Evolutionary conservation across 1,284 basidiomycete species (phyloP).

Genomic region (Boletus smithii): DNA sequence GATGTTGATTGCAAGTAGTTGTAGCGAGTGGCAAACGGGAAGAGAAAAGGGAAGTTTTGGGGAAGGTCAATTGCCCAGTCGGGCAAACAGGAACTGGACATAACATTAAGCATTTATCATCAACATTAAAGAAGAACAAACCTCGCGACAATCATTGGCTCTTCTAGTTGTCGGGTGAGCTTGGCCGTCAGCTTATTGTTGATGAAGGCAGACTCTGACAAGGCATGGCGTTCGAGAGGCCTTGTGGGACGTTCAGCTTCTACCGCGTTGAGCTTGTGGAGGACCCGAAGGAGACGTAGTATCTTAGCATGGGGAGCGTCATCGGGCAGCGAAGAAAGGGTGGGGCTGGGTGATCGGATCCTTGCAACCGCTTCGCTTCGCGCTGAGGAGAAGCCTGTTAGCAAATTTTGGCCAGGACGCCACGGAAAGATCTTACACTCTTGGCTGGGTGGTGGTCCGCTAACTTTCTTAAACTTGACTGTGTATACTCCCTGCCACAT

Average conservation of each 20-base stretch:
- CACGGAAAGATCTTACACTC: constrained; percentile 47
- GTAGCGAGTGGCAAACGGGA: constrained; percentile 96
- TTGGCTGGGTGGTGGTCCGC: constrained; percentile 68
- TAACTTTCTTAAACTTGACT: constrained; percentile 90
- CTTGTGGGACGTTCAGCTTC: constrained; percentile 57
- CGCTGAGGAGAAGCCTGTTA: constrained; percentile 19
- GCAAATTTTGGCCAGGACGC: constrained; percentile 17
- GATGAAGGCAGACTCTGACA: constrained; percentile 82
- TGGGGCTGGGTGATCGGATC: constrained; percentile 59
- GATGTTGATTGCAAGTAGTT: constrained; percentile 96
- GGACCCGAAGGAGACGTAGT: constrained; percentile 81
- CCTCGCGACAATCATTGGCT: constrained; percentile 98
- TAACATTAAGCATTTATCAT: constrained; percentile 2
- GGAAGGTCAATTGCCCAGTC: constrained; percentile 96
- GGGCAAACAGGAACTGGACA: constrained; percentile 81
- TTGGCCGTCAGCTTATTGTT: constrained; percentile 99
- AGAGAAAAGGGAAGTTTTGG: constrained; percentile 94
- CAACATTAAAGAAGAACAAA: constrained; percentile 28
- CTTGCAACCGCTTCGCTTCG: constrained; percentile 42
- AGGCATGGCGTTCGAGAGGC: constrained; percentile 49
- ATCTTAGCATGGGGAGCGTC: constrained; percentile 89
- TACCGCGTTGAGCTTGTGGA: constrained; percentile 74
- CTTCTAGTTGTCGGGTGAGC: constrained; percentile 94
- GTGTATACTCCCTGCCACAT: constrained; percentile 90
- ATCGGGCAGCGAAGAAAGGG: constrained; percentile 74